Evolutionary conservation across 768 basidiomycete genomes (phyloP).

Genomic region (Leccinum rimulosum): DNA sequence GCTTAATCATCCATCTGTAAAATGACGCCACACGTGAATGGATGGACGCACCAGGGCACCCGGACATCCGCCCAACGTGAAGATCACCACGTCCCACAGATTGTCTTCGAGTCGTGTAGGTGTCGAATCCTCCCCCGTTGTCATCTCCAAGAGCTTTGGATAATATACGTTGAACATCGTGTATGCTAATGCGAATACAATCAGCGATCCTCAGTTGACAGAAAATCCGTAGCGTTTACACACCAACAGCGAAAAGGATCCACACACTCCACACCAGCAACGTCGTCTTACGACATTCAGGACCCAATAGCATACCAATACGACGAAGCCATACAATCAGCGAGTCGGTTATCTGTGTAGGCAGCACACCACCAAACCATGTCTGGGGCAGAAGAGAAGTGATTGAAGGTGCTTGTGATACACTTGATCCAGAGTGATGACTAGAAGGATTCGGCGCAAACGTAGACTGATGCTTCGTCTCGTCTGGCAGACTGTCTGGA

Average conservation of each 20-base stretch:
- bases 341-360: constrained; percentile 44
- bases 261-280: constrained; percentile 77
- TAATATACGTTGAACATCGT: constrained; percentile 94
- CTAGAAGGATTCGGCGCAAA: constrained; percentile 24
- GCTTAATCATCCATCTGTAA: constrained; percentile 37
- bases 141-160: constrained; percentile 77
- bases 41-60: constrained; percentile 64
- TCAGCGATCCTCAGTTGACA: background rate
- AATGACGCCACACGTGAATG: background rate
- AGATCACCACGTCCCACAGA: constrained; percentile 84
- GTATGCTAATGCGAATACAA: constrained; percentile 45
- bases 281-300: constrained; percentile 76
- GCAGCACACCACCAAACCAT: constrained; percentile 42
- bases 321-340: constrained; percentile 69
- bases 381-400: constrained; percentile 37
- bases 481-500: constrained; percentile 8
- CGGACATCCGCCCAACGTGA: constrained; percentile 80
- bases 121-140: constrained; percentile 15
- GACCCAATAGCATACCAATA: constrained; percentile 64
- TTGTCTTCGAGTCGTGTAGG: constrained; percentile 56
- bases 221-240: constrained; percentile 19
- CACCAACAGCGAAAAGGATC: constrained; percentile 78
- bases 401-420: constrained; percentile 38
- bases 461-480: constrained; percentile 13
- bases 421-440: constrained; percentile 17